These are phyloP conservation scores for Amoeboaphelidium protococcarum DNA, from an alignment of 371 early-diverging fungal genomes.

Conservation along the genomic window DNA sequence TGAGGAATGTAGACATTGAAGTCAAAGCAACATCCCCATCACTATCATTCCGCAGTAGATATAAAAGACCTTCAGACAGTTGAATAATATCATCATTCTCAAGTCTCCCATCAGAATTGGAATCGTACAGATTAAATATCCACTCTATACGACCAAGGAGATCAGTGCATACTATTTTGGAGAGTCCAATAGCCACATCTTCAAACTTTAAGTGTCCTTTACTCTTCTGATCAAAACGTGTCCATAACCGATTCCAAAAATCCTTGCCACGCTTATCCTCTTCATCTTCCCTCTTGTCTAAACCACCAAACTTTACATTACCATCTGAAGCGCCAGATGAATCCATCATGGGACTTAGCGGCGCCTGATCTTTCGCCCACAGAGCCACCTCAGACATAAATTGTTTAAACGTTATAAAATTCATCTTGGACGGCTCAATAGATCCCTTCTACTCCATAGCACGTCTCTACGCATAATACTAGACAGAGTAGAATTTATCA, in stretches of 20 bases:
- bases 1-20: neutral
- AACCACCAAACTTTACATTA: too few species aligned
- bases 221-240: conserved; percentile 21
- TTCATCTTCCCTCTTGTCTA: too few species aligned
- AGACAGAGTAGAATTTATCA: conserved; percentile 56
- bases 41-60: neutral
- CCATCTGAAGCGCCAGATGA: too few species aligned
- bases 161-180: conserved; percentile 45
- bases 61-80: conserved; percentile 60
- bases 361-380: conserved; percentile 2
- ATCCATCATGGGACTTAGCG: too few species aligned
- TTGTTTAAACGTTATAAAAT: conserved; percentile 1
- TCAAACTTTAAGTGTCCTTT: conserved; percentile 34
- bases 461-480: conserved; percentile 34
- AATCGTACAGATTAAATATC: conserved; percentile 61
- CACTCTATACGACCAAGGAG: conserved; percentile 44
- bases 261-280: too few species aligned
- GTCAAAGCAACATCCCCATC: neutral
- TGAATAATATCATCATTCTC: conserved; percentile 57
- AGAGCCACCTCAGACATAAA: conserved; percentile 1
- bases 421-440: neutral
- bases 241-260: conserved; percentile 30
- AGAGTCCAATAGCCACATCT: conserved; percentile 51
- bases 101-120: conserved; percentile 35
- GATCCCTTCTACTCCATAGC: conserved; percentile 10